Conservation (phyloP, 73 alveolate genomes). For the Stentor coeruleus region DNA sequence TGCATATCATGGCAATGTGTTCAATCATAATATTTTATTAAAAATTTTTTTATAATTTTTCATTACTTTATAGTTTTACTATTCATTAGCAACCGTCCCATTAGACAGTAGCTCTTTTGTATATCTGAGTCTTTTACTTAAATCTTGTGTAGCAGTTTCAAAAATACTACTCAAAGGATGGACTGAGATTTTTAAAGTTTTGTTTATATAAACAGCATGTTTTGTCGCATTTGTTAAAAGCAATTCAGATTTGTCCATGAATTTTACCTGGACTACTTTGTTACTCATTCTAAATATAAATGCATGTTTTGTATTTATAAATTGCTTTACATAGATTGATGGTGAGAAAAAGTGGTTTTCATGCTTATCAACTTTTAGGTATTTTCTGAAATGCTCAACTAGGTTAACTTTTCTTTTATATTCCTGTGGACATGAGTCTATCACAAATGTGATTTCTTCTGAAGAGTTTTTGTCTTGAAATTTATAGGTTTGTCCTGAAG, state of each 20-base stretch:
- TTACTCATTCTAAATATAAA: slow-evolving; percentile 92
- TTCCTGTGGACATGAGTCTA: not conserved
- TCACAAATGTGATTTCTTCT: not conserved
- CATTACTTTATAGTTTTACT: too few relatives aligned
- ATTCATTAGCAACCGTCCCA: too few relatives aligned
- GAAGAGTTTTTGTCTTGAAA: not conserved
- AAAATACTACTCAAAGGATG: not conserved
- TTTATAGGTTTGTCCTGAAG: slow-evolving; percentile 22
- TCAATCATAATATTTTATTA: too few relatives aligned
- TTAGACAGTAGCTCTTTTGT: not conserved
- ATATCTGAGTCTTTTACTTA: not conserved
- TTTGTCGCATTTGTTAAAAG: not conserved
- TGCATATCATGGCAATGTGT: not conserved
- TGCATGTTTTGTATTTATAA: slow-evolving; percentile 96
- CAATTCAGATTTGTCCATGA: slow-evolving; percentile 20
- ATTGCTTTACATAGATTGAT: slow-evolving; percentile 82
- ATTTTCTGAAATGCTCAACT: not conserved
- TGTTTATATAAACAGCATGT: not conserved
- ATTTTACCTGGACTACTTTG: slow-evolving; percentile 93
- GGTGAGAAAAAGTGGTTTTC: not conserved
- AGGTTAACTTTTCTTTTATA: too few relatives aligned
- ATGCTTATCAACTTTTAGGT: not conserved
- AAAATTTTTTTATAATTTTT: too few relatives aligned
- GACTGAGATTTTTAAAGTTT: not conserved
- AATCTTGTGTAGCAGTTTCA: not conserved